phyloP scores from a whole-genome alignment of 495 filamentous ascomycete species.

The Pseudevernia furfuracea region DNA sequence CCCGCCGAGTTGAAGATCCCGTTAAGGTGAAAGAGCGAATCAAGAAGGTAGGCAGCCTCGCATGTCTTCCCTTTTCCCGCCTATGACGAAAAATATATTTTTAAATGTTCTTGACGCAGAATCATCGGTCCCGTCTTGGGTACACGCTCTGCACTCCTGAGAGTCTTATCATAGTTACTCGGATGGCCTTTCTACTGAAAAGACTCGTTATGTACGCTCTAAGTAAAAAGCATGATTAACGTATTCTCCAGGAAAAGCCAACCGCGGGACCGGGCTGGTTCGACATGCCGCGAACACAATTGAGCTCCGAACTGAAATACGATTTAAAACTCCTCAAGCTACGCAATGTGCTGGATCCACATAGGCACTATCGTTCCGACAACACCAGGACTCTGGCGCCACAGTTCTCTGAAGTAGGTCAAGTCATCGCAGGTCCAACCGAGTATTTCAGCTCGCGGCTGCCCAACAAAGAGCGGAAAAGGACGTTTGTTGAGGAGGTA shows the following conservation, averaged over 20 bases:
- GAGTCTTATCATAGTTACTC: conserved; percentile 99
- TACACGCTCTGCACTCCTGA: conserved; percentile 62
- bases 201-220: conserved; percentile 8
- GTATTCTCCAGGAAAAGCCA: conserved; percentile 40
- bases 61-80: conserved; percentile 29
- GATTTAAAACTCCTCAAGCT: conserved; percentile 83
- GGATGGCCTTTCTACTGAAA: conserved; percentile 25
- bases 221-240: conserved; percentile 17
- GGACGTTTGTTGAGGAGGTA: conserved; percentile 84
- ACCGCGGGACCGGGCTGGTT: conserved; percentile 68
- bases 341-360: conserved; percentile 80
- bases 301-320: conserved; percentile 76
- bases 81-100: conserved; percentile 61
- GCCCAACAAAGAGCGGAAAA: conserved; percentile 78
- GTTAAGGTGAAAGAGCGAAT: conserved; percentile 32
- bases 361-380: conserved; percentile 87
- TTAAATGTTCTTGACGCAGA: conserved; percentile 57
- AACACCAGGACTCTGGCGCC: conserved; percentile 57
- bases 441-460: conserved; percentile 77
- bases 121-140: conserved; percentile 66
- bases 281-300: conserved; percentile 70
- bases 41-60: conserved; percentile 39
- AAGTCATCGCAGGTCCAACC: conserved; percentile 78
- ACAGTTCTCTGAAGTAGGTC: conserved; percentile 81
- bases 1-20: conserved; percentile 41